phyloP scores from a whole-genome alignment of 345 rosid species.

The Citrus sinensis region DNA sequence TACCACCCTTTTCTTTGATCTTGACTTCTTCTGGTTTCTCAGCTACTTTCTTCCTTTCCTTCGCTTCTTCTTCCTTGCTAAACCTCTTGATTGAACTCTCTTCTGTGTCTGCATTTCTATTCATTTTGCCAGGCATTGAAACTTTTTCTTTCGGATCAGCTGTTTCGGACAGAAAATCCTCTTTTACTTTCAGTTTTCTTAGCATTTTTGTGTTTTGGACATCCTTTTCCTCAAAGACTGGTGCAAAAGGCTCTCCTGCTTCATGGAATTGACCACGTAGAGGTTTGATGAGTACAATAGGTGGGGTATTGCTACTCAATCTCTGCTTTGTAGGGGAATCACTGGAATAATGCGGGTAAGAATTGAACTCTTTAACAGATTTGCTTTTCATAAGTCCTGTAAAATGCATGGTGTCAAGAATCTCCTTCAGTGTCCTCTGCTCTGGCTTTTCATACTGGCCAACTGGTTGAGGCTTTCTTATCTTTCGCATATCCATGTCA shows the following conservation, averaged over 20 bases:
- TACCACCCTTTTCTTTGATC: conserved; percentile 26
- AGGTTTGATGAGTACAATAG: conserved; percentile 70
- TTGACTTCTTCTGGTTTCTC: background rate
- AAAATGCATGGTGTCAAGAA: conserved; percentile 43
- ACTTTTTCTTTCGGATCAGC: conserved; percentile 26
- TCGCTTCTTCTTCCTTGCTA: conserved; percentile 33
- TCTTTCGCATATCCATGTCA: conserved; percentile 33
- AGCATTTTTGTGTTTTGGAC: conserved; percentile 17
- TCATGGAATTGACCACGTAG: conserved; percentile 19
- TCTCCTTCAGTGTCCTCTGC: conserved; percentile 39
- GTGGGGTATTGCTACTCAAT: conserved; percentile 26
- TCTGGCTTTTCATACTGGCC: conserved; percentile 20
- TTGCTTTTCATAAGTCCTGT: conserved; percentile 39
- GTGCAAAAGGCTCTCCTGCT: conserved; percentile 22
- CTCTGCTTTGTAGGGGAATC: conserved; percentile 24
- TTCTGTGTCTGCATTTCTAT: conserved; percentile 23
- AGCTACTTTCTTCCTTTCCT: conserved; percentile 17
- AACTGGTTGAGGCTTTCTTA: conserved; percentile 31
- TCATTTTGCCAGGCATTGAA: conserved; percentile 7
- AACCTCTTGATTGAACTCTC: conserved; percentile 20
- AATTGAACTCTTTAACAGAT: conserved; percentile 21
- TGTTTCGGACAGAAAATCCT: conserved; percentile 29
- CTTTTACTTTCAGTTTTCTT: conserved; percentile 31
- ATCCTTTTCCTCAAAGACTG: conserved; percentile 20
- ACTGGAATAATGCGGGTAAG: conserved; percentile 8